phyloP scores from a whole-genome alignment of 495 filamentous ascomycete species.

The Umbilicaria muhlenbergii region DNA sequence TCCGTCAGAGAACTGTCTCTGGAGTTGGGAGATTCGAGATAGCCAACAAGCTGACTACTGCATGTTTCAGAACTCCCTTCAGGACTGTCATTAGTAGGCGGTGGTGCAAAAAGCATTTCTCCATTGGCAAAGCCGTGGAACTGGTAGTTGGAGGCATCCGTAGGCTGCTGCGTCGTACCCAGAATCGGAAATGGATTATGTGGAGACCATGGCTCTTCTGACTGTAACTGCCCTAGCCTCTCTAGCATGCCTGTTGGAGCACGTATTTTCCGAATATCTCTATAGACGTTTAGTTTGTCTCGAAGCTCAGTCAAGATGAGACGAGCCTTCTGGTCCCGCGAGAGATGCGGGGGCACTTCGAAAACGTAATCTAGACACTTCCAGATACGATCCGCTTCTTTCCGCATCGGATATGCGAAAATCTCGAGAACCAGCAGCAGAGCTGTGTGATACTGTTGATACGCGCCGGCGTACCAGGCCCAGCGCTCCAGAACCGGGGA shows the following conservation, averaged over 20 bases:
- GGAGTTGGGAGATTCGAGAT: neutral
- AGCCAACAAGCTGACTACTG: neutral
- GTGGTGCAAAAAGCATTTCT: no score
- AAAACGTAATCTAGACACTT: slow-evolving; percentile 56
- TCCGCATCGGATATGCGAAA: slow-evolving; percentile 39
- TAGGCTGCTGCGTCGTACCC: no score
- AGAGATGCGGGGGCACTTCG: slow-evolving; percentile 32
- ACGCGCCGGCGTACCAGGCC: slow-evolving; percentile 29
- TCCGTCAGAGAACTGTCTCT: slow-evolving; percentile 9
- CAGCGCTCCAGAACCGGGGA: slow-evolving; percentile 16
- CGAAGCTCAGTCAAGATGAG: slow-evolving; percentile 24
- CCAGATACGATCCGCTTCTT: slow-evolving; percentile 48
- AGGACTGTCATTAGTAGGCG: neutral
- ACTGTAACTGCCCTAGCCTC: no score
- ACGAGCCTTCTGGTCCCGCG: slow-evolving; percentile 22
- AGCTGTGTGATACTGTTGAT: slow-evolving; percentile 32
- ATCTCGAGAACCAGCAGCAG: slow-evolving; percentile 30
- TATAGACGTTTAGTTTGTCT: slow-evolving; percentile 21
- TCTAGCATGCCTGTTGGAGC: slow-evolving; percentile 11
- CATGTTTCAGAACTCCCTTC: neutral
- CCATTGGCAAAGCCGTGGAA: no score
- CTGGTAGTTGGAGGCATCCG: no score
- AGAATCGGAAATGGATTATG: no score
- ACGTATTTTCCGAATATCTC: slow-evolving; percentile 20
- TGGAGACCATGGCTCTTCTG: no score